Percentiles rank a stretch among this genome's conserved stretches.
These are phyloP conservation scores for Fusarium sacchari DNA, from an alignment of 2,329 filamentous ascomycete species.

Conservation along the genomic window DNA sequence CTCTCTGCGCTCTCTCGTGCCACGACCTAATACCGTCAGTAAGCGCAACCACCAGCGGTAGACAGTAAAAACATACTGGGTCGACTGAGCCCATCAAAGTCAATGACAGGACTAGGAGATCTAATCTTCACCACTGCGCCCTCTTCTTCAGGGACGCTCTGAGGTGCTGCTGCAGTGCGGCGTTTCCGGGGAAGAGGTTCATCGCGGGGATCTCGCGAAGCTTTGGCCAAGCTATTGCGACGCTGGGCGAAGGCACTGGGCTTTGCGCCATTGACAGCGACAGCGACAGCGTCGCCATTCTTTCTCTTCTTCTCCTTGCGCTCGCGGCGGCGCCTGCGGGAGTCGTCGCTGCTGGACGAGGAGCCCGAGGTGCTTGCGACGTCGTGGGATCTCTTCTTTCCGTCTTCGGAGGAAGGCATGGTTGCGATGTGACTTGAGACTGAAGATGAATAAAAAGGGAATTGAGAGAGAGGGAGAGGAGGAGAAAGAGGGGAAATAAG, in stretches of 20 bases:
- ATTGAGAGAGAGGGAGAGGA: neutral
- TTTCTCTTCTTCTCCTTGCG: slow-evolving; percentile 38
- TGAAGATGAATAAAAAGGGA: neutral
- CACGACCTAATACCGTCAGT: slow-evolving; percentile 58
- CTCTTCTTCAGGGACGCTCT: slow-evolving; percentile 15
- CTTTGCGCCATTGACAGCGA: slow-evolving; percentile 48
- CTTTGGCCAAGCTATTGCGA: slow-evolving; percentile 66
- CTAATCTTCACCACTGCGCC: slow-evolving; percentile 21
- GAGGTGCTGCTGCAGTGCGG: slow-evolving; percentile 33
- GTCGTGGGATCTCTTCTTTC: slow-evolving; percentile 46
- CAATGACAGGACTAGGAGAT: slow-evolving; percentile 66
- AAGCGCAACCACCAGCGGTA: too few species aligned
- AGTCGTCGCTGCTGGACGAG: slow-evolving; percentile 46
- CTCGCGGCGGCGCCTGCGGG: slow-evolving; percentile 45
- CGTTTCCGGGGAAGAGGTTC: slow-evolving; percentile 58
- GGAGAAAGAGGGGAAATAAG: neutral
- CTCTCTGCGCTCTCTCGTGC: slow-evolving; percentile 71
- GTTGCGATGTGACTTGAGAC: neutral
- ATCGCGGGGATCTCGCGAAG: slow-evolving; percentile 69
- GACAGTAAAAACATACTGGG: slow-evolving; percentile 60
- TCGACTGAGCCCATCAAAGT: slow-evolving; percentile 69
- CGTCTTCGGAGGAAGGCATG: slow-evolving; percentile 46
- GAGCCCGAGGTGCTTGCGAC: slow-evolving; percentile 43
- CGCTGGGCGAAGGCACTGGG: slow-evolving; percentile 52
- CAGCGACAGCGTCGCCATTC: slow-evolving; percentile 8